Evolutionary conservation across 2,329 filamentous ascomycete genomes (phyloP).

Genomic region (Lachnellula suecica): DNA sequence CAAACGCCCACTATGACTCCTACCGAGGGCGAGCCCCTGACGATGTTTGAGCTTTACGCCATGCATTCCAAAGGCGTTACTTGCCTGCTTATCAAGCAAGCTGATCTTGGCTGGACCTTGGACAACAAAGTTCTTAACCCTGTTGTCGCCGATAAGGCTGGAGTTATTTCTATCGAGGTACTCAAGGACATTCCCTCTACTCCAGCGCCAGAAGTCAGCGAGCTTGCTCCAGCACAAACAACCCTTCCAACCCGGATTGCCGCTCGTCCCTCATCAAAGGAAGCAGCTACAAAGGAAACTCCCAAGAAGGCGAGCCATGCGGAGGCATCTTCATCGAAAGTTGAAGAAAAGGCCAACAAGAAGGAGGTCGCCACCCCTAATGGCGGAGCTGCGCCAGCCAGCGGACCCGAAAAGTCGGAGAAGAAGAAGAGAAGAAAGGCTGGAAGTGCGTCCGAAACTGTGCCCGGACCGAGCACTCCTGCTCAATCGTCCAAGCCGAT

Average conservation of each 20-base stretch:
- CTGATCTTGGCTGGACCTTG: slow-evolving; percentile 86
- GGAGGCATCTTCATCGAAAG: slow-evolving; percentile 25
- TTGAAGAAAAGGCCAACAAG: slow-evolving; percentile 40
- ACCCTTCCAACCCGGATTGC: slow-evolving; percentile 26
- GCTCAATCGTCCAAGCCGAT: slow-evolving; percentile 28
- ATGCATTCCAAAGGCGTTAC: slow-evolving; percentile 99
- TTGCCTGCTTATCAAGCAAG: slow-evolving; percentile 79
- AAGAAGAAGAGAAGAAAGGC: slow-evolving; percentile 73
- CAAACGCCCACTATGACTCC: slow-evolving; percentile 65
- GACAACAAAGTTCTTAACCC: slow-evolving; percentile 84
- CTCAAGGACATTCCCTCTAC: slow-evolving; percentile 43
- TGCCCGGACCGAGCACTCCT: slow-evolving; percentile 9
- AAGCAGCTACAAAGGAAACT: slow-evolving; percentile 23
- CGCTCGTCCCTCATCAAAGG: slow-evolving; percentile 28
- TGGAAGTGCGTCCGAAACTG: slow-evolving; percentile 35
- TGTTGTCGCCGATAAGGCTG: slow-evolving; percentile 73
- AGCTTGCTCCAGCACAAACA: slow-evolving; percentile 13
- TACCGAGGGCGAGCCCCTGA: slow-evolving; percentile 62
- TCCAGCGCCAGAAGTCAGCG: slow-evolving; percentile 15
- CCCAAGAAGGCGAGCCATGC: slow-evolving; percentile 25
- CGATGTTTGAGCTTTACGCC: slow-evolving; percentile 90
- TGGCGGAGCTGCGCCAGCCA: slow-evolving; percentile 24
- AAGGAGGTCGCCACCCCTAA: slow-evolving; percentile 29
- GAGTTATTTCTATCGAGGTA: slow-evolving; percentile 72
- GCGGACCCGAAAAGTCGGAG: slow-evolving; percentile 56